Evolutionary conservation across 2,329 filamentous ascomycete genomes (phyloP).

Genomic region (Beauveria sp.): DNA sequence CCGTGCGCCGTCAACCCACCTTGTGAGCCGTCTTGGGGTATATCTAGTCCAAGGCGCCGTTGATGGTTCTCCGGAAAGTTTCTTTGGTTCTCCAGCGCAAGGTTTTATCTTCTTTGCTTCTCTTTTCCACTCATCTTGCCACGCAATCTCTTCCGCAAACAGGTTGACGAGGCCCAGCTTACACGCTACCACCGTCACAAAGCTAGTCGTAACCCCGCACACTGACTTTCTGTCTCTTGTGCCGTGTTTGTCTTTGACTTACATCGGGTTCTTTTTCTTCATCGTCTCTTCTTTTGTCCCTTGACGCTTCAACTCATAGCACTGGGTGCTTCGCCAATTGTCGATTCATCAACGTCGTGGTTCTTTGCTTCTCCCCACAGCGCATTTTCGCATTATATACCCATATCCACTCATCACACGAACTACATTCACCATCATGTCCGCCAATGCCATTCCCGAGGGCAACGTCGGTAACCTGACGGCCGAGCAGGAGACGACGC

Average conservation of each 20-base stretch:
- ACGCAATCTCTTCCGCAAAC: background rate
- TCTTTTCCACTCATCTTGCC: background rate
- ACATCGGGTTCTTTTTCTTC: background rate
- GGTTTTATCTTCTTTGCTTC: background rate
- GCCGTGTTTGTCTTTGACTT: background rate
- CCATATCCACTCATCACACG: background rate
- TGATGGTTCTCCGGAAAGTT: background rate
- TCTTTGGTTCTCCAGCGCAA: background rate
- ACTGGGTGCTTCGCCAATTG: background rate
- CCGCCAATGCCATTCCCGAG: background rate
- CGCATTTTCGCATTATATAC: background rate
- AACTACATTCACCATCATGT: background rate
- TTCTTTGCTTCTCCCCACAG: background rate
- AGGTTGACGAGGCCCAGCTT: background rate
- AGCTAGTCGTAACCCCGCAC: slow-evolving; percentile 1
- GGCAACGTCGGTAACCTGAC: slow-evolving; percentile 19
- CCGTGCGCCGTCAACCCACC: background rate
- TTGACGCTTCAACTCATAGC: background rate
- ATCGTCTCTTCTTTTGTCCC: background rate
- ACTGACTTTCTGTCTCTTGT: background rate
- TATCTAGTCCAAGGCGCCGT: slow-evolving; percentile 3
- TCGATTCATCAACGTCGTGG: background rate
- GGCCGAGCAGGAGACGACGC: slow-evolving; percentile 17
- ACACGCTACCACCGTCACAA: background rate
- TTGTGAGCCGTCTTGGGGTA: slow-evolving; percentile 2